A percentile compares a stretch with the other conserved stretches of the same genome.
These are phyloP conservation scores for Bertia moriformis DNA, from an alignment of 2,329 filamentous ascomycete species.

Conservation along the genomic window DNA sequence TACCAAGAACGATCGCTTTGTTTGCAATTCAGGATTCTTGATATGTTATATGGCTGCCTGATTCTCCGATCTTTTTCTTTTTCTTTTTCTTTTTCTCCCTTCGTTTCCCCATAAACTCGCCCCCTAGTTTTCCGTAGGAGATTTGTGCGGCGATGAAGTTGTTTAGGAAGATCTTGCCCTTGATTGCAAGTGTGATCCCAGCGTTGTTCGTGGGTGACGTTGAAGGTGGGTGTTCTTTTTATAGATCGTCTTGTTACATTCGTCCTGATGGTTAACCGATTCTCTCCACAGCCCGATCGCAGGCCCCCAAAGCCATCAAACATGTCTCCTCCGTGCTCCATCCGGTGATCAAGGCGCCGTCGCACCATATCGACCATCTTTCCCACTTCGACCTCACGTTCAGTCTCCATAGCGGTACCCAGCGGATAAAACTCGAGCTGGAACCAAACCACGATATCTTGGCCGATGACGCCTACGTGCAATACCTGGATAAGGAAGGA, in stretches of 20 bases:
- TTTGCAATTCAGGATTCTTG: too few relatives aligned
- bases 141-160: neutral
- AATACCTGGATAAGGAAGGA: conserved; percentile 39
- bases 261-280: too few relatives aligned
- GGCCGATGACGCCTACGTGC: conserved; percentile 36
- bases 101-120: too few relatives aligned
- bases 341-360: conserved; percentile 41
- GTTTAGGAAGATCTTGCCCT: neutral
- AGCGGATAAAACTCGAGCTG: conserved; percentile 39
- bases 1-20: too few relatives aligned
- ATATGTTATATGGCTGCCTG: too few relatives aligned
- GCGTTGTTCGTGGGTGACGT: neutral
- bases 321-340: conserved; percentile 38
- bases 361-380: conserved; percentile 38
- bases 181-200: neutral
- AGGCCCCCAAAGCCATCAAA: conserved; percentile 36
- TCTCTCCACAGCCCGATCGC: conserved; percentile 28
- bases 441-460: conserved; percentile 54
- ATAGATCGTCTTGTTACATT: too few relatives aligned
- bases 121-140: too few relatives aligned
- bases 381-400: conserved; percentile 49
- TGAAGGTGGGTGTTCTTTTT: too few relatives aligned
- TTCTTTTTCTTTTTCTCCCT: too few relatives aligned
- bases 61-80: too few relatives aligned
- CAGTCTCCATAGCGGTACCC: conserved; percentile 28